Evolutionary conservation across 805 yeast genomes (phyloP), one percentile per base, ranked within the genome.

Genomic region (Wickerhamiella azyma): DNA sequence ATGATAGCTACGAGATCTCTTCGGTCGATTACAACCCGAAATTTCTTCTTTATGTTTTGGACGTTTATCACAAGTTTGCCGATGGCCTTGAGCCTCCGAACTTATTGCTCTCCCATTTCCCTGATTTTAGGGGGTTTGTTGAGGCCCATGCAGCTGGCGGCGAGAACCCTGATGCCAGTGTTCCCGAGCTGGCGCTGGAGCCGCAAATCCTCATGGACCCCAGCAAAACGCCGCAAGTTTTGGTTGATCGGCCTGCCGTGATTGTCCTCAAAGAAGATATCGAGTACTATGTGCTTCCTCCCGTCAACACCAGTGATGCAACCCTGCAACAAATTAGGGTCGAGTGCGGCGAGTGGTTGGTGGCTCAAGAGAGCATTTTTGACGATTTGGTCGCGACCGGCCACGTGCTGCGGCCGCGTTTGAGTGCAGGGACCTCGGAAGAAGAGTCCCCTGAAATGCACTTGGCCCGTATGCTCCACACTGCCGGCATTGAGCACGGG

Each of bases 191-290:
- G 11, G 45, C 45, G 7, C 40, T 42, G 11, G 43, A 47, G 41
- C 55, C 50, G 16, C 47, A 51, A 46, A 42, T 51, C 17, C 47
- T 46, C 19, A 13, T 41, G 26, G 13, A 43, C 18, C 47, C 53
- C 2, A 37, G 26, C 24, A 24, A 36, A 5, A 16, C 30, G 9
- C 59, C 80, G 2, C 78, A 76, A 39, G 76, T 86, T 3, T 66
- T 88, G 50, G 77, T 75, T 52, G 77, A 76, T 50, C 82, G 85
- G 53, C 98, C 97, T 0, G 81, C 95, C 0, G 79, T 92, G 38
- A 85, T 92, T 47, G 96, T 89, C 3, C 69, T 92, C 46, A 71
- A 96, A 51, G 98, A 92, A 61, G 98, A 92, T 63, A 70, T 92
- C 53, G 98, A 92, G 60, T 92, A 76, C 64, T 92, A 88, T 62